Conservation (phyloP, 768 basidiomycete genomes). For the Tulasnella sp. region DNA sequence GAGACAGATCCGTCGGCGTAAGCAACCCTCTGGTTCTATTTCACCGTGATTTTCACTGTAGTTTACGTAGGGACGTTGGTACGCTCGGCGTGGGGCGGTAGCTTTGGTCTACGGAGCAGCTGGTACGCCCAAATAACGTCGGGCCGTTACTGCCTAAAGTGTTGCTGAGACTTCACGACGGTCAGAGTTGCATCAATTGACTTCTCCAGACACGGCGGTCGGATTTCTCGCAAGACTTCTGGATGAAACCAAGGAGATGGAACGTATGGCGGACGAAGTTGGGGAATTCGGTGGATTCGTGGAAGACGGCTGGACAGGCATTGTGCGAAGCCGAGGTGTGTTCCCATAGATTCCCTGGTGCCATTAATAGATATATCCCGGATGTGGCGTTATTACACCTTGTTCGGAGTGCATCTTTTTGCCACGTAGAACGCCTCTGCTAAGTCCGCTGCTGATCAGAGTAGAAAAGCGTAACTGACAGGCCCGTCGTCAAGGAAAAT, state of each 20-base stretch:
- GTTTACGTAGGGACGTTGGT: slow-evolving; percentile 51
- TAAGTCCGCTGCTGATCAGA: no score
- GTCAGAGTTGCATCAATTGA: slow-evolving; percentile 68
- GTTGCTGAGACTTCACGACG: neutral
- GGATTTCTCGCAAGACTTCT: slow-evolving; percentile 57
- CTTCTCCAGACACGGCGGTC: slow-evolving; percentile 54
- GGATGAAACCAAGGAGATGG: slow-evolving; percentile 34
- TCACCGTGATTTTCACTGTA: neutral
- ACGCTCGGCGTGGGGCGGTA: slow-evolving; percentile 50
- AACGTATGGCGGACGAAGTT: slow-evolving; percentile 40
- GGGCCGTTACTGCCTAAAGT: neutral
- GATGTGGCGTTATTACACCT: no score
- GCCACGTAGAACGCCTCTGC: no score
- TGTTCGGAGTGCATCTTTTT: no score
- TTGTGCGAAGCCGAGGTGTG: slow-evolving; percentile 54
- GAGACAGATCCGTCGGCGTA: slow-evolving; percentile 48
- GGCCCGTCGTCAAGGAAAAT: no score
- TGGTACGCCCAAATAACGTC: slow-evolving; percentile 32
- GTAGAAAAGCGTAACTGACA: no score
- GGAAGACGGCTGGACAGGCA: slow-evolving; percentile 56
- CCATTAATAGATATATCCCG: no score
- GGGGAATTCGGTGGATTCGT: slow-evolving; percentile 48
- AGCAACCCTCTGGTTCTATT: slow-evolving; percentile 20
- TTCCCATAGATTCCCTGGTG: no score
- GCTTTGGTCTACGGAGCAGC: slow-evolving; percentile 61